A percentile compares a stretch with the other conserved stretches of the same genome.
These are phyloP conservation scores for Taiozyma sp. DNA, from an alignment of 1,139 yeast genomes.

Conservation along the genomic window DNA sequence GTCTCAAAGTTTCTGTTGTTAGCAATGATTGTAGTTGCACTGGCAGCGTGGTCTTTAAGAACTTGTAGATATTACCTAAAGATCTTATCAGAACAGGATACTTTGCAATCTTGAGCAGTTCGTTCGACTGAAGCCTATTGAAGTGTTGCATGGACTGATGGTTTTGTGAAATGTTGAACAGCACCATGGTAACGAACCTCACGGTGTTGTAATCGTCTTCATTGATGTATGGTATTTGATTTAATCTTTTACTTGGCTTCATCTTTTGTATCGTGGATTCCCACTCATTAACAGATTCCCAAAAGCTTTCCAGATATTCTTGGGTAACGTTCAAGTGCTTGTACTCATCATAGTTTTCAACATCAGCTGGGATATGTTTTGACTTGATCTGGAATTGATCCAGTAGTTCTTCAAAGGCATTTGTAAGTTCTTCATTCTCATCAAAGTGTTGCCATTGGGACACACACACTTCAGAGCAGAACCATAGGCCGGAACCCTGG, in stretches of 20 bases:
- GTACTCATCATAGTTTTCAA: slow-evolving; percentile 12
- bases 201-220: slow-evolving; percentile 38
- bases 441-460: slow-evolving; percentile 30
- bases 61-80: slow-evolving; percentile 48
- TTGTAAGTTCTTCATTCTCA: slow-evolving; percentile 26
- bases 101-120: slow-evolving; percentile 40
- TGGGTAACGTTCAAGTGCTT: slow-evolving; percentile 10
- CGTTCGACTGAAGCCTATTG: slow-evolving; percentile 50
- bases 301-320: slow-evolving; percentile 21
- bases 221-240: slow-evolving; percentile 27
- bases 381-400: slow-evolving; percentile 26
- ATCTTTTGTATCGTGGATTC: slow-evolving; percentile 26
- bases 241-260: slow-evolving; percentile 23
- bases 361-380: slow-evolving; percentile 5
- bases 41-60: slow-evolving; percentile 42
- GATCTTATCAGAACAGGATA: slow-evolving; percentile 50
- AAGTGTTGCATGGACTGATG: slow-evolving; percentile 28
- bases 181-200: slow-evolving; percentile 29
- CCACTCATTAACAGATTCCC: slow-evolving; percentile 34
- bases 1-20: slow-evolving; percentile 38
- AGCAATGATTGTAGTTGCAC: slow-evolving; percentile 34
- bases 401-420: slow-evolving; percentile 26
- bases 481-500: slow-evolving; percentile 44
- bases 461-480: slow-evolving; percentile 48
- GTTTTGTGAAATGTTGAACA: slow-evolving; percentile 17